Evolutionary conservation across 352 stramenopile species (phyloP).

Genomic region (Phytophthora hibernalis): DNA sequence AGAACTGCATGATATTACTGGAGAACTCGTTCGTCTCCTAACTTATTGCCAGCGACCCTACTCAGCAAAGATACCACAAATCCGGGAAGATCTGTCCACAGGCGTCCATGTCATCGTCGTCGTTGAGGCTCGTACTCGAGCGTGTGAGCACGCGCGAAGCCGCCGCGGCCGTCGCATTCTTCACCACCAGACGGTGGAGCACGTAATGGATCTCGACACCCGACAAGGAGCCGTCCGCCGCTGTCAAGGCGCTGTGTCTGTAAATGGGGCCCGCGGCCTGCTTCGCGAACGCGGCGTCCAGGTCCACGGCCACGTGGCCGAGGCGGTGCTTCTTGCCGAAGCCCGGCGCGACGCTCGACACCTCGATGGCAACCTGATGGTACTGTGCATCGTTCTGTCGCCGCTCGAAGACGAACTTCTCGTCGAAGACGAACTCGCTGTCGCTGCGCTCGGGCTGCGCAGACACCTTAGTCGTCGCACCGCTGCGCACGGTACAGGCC

Average conservation of each 20-base stretch:
- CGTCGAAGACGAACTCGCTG: slow-evolving; percentile 44
- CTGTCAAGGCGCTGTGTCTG: slow-evolving; percentile 22
- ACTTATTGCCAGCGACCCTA: slow-evolving; percentile 20
- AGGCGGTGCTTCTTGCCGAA: slow-evolving; percentile 39
- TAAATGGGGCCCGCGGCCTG: slow-evolving; percentile 33
- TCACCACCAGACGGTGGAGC: slow-evolving; percentile 49
- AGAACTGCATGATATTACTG: slow-evolving; percentile 36
- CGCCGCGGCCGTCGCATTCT: slow-evolving; percentile 31
- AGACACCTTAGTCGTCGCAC: slow-evolving; percentile 36
- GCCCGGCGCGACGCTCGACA: slow-evolving; percentile 26
- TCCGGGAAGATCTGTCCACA: slow-evolving; percentile 53
- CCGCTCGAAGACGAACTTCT: slow-evolving; percentile 55
- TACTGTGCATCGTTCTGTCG: slow-evolving; percentile 39
- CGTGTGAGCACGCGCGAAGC: slow-evolving; percentile 40
- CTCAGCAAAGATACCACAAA: slow-evolving; percentile 61
- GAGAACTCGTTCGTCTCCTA: slow-evolving; percentile 16
- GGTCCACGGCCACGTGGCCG: slow-evolving; percentile 44
- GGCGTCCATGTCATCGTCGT: slow-evolving; percentile 56
- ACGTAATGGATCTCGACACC: slow-evolving; percentile 49
- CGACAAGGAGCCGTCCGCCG: slow-evolving; percentile 19
- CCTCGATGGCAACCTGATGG: slow-evolving; percentile 45
- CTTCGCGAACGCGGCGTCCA: slow-evolving; percentile 38
- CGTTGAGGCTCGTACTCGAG: slow-evolving; percentile 46
- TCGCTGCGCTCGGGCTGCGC: slow-evolving; percentile 26
- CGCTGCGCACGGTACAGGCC: slow-evolving; percentile 39